Evolutionary conservation across 2,329 filamentous ascomycete species (phyloP), one percentile per base, ranked within the genome.

Genomic region (Arthrobotrys pseudoclavata): DNA sequence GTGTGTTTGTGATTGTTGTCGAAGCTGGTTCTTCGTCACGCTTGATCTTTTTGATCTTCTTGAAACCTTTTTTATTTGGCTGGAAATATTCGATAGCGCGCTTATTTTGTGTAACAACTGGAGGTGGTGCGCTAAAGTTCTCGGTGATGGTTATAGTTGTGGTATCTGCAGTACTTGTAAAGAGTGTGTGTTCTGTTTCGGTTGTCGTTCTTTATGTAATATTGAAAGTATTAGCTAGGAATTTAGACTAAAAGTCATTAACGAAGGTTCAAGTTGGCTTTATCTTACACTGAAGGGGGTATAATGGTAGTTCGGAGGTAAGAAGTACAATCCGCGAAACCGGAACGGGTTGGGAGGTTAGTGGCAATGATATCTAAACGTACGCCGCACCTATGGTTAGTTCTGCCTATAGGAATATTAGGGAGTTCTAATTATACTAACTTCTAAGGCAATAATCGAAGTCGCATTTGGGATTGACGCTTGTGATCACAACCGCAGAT

Each of bases 401-500:
- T 40, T 0, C 18, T n/a, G 5, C 1, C 9, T 6, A n/a, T n/a
- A 42, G 42, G 15, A 9, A 10, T 7, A 7, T 5, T 20, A 45
- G 18, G 10, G 40, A 18, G 15, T 1, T 45, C 4, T 3, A 3
- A 4, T 1, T 15, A 40, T 60, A 60, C 55, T n/a, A 42, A 60
- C 55, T 60, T 26, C 55, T 60, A n/a, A 60, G 55, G 13, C 55
- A 60, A n/a, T 40, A 15, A 13, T 60, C 55, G 1, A 9, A 12
- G 13, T 1, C 5, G 55, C 55, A 60, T 24, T 15, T 24, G 1
- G 34, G 1, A 3, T 26, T 9, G 18, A 42, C 5, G 12, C 0
- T 26, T 10, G 20, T 9, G 20, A 42, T 29, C 10, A 18, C 34
- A 24, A 3, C n/a, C 0, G 52, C 34, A 31, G 52, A 26, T 12